Conservation (phyloP, 2,329 filamentous ascomycete species). For the Aspergillus melleus region DNA sequence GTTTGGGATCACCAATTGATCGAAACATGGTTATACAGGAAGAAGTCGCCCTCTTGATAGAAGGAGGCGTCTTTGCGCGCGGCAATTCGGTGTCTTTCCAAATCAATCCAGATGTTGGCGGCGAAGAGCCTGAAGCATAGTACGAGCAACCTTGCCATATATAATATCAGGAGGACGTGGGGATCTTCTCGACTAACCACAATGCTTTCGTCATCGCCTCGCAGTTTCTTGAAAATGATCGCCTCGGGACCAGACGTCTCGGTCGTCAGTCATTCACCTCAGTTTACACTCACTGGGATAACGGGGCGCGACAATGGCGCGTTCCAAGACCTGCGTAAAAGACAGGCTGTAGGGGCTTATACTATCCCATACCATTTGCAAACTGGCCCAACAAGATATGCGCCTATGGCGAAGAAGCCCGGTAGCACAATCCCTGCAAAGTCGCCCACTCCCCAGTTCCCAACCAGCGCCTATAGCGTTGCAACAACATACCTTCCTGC, state of each 20-base stretch:
- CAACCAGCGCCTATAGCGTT: conserved; percentile 56
- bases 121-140: conserved; percentile 56
- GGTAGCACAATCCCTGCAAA: conserved; percentile 60
- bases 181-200: neutral
- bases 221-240: conserved; percentile 61
- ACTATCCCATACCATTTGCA: conserved; percentile 57
- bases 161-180: neutral
- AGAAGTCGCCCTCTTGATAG: conserved; percentile 42
- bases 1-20: conserved; percentile 6
- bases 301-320: conserved; percentile 54
- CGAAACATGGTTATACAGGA: conserved; percentile 31
- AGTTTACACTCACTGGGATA: conserved; percentile 67
- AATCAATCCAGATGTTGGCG: conserved; percentile 46
- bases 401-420: conserved; percentile 61
- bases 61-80: conserved; percentile 35
- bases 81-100: conserved; percentile 47
- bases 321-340: conserved; percentile 29
- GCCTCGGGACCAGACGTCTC: conserved; percentile 55
- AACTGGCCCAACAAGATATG: conserved; percentile 57
- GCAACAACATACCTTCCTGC: conserved; percentile 52
- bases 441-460: conserved; percentile 49
- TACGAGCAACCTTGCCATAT: conserved; percentile 33
- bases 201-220: neutral
- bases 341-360: conserved; percentile 30
- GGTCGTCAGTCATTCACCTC: conserved; percentile 60